Evolutionary conservation across 1,139 yeast species (phyloP).

Genomic region (Blastobotrys capitulatus): DNA sequence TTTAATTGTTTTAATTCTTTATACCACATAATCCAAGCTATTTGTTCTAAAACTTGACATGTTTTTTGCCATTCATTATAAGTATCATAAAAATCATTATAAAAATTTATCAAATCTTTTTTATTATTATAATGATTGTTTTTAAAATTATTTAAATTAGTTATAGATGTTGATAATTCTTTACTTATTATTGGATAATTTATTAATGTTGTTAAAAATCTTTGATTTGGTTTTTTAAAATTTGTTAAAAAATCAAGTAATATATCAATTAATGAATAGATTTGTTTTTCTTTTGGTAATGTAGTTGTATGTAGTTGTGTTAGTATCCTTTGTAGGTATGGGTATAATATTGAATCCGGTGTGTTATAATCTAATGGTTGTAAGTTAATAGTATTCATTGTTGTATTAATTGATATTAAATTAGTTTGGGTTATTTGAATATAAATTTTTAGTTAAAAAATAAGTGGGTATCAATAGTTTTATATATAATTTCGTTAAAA

Average conservation of each 20-base stretch:
- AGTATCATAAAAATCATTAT: not conserved
- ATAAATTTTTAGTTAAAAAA: too few relatives aligned
- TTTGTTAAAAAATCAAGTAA: not conserved
- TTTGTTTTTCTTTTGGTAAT: too few relatives aligned
- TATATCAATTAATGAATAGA: too few relatives aligned
- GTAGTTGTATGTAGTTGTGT: too few relatives aligned
- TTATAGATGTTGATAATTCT: not conserved
- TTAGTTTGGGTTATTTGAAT: too few relatives aligned
- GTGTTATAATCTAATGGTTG: not conserved
- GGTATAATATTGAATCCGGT: constrained; percentile 4
- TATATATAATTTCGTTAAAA: too few relatives aligned
- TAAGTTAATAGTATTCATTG: not conserved
- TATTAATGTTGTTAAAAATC: not conserved
- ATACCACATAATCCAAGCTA: constrained; percentile 4
- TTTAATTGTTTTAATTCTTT: not conserved
- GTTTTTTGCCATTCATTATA: not conserved
- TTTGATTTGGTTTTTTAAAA: not conserved
- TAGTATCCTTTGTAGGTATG: not conserved
- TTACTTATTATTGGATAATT: not conserved
- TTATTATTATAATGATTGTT: too few relatives aligned
- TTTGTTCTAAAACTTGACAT: not conserved
- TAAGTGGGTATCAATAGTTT: too few relatives aligned
- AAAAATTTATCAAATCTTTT: not conserved
- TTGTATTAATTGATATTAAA: too few relatives aligned
- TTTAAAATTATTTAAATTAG: too few relatives aligned